These are phyloP conservation scores for Diaporthe nobilis DNA, from an alignment of 2,329 filamentous ascomycete genomes.

Conservation along the genomic window DNA sequence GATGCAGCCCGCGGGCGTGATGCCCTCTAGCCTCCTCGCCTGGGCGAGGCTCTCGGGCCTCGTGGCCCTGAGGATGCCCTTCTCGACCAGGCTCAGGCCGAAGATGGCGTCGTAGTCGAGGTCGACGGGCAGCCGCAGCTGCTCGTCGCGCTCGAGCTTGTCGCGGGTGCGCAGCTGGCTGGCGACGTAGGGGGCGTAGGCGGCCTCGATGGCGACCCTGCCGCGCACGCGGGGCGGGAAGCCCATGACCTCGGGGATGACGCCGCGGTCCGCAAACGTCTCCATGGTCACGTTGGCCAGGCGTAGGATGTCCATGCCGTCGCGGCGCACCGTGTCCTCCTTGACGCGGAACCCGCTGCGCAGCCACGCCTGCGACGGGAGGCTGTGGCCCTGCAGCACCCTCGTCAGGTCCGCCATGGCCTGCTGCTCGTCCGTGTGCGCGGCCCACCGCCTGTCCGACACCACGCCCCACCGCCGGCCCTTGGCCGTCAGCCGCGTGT, in stretches of 20 bases:
- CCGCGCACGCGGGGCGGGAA: slow-evolving; percentile 73
- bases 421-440: slow-evolving; percentile 74
- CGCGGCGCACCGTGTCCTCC: slow-evolving; percentile 75
- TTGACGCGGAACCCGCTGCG: slow-evolving; percentile 78
- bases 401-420: slow-evolving; percentile 77
- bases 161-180: slow-evolving; percentile 78
- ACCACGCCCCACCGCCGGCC: slow-evolving; percentile 85
- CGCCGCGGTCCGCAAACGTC: slow-evolving; percentile 61
- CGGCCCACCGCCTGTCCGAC: slow-evolving; percentile 81
- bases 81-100: slow-evolving; percentile 86
- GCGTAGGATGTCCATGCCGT: slow-evolving; percentile 84
- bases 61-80: slow-evolving; percentile 76
- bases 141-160: slow-evolving; percentile 82
- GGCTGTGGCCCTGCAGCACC: slow-evolving; percentile 69
- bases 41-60: slow-evolving; percentile 90
- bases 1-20: slow-evolving; percentile 73
- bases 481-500: slow-evolving; percentile 84
- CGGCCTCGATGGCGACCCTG: slow-evolving; percentile 84
- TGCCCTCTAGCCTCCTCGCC: slow-evolving; percentile 87
- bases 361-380: slow-evolving; percentile 77
- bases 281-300: slow-evolving; percentile 72
- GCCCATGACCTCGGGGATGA: slow-evolving; percentile 69
- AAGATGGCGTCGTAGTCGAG: slow-evolving; percentile 82
- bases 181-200: slow-evolving; percentile 88
- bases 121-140: slow-evolving; percentile 77